Evolutionary conservation across 106 monocot genomes (phyloP).

Genomic region (Ottelia alismoides): DNA sequence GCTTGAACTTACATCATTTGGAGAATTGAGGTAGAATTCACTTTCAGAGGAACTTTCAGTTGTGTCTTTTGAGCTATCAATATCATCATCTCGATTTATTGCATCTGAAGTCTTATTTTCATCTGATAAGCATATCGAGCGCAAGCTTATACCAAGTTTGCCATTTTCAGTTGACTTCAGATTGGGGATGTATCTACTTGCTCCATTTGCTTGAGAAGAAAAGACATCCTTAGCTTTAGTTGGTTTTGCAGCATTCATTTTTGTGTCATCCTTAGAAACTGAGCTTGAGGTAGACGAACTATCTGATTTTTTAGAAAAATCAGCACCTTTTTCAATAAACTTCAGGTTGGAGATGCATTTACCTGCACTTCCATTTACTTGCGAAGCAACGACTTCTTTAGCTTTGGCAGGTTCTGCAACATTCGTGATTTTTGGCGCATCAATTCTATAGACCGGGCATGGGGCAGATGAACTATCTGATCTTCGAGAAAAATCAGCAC

Average conservation of each 20-base stretch:
- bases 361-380: neutral
- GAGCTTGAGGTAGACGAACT: neutral
- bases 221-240: no score
- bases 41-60: neutral
- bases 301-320: constrained; percentile 5
- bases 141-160: no score
- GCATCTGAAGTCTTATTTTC: no score
- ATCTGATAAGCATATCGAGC: no score
- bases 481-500: constrained; percentile 2
- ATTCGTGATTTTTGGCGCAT: neutral
- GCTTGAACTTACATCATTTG: neutral
- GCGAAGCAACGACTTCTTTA: neutral
- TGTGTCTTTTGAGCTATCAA: constrained; percentile 9
- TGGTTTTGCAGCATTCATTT: neutral
- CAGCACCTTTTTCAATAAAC: neutral
- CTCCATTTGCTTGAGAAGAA: no score
- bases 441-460: neutral
- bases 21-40: constrained; percentile 10
- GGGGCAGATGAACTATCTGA: constrained; percentile 1
- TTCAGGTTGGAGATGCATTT: neutral
- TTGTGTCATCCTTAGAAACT: no score
- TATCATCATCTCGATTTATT: constrained; percentile 5
- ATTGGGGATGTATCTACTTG: no score
- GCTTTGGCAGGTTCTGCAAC: neutral
- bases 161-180: no score